Evolutionary conservation across 2,329 filamentous ascomycete species (phyloP).

Genomic region (Microsporum ferrugineum): DNA sequence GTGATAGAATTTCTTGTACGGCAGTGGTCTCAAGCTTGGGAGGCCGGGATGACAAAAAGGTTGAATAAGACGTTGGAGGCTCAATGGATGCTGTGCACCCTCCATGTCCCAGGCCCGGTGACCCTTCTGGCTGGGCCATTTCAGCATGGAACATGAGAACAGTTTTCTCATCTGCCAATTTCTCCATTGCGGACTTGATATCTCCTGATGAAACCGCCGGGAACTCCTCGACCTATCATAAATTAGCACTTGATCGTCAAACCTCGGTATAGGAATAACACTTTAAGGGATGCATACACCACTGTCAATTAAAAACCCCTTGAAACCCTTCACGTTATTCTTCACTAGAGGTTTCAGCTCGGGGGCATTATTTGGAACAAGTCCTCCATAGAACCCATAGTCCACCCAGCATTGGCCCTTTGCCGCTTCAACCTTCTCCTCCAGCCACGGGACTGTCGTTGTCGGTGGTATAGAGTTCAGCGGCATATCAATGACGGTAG

Average conservation of each 20-base stretch:
- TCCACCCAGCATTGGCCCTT: conserved; percentile 91
- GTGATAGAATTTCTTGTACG: conserved; percentile 70
- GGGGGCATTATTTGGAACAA: conserved; percentile 76
- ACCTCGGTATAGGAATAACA: not conserved
- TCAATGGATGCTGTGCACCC: conserved; percentile 46
- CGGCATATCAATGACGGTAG: conserved; percentile 95
- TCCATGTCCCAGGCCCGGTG: conserved; percentile 66
- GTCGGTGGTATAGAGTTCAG: conserved; percentile 94
- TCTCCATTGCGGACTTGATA: conserved; percentile 66
- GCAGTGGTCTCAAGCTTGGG: conserved; percentile 85
- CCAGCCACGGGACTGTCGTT: conserved; percentile 69
- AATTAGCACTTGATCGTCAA: not conserved
- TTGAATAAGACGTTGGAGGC: conserved; percentile 66
- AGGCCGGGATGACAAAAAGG: conserved; percentile 83
- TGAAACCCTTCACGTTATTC: conserved; percentile 86
- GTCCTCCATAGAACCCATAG: conserved; percentile 94
- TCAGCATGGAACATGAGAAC: conserved; percentile 99
- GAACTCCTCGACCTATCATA: conserved; percentile 73
- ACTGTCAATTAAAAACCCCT: conserved; percentile 93
- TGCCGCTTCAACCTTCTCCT: conserved; percentile 76
- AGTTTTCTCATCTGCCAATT: conserved; percentile 68
- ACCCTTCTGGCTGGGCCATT: conserved; percentile 53
- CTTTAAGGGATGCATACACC: conserved; percentile 52
- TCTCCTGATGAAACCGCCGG: conserved; percentile 75
- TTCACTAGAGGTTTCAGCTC: conserved; percentile 72